Percentiles rank a stretch among this genome's conserved stretches.
These are phyloP conservation scores for Tetrahymena thermophila DNA, from an alignment of 73 alveolate genomes.

Conservation along the genomic window DNA sequence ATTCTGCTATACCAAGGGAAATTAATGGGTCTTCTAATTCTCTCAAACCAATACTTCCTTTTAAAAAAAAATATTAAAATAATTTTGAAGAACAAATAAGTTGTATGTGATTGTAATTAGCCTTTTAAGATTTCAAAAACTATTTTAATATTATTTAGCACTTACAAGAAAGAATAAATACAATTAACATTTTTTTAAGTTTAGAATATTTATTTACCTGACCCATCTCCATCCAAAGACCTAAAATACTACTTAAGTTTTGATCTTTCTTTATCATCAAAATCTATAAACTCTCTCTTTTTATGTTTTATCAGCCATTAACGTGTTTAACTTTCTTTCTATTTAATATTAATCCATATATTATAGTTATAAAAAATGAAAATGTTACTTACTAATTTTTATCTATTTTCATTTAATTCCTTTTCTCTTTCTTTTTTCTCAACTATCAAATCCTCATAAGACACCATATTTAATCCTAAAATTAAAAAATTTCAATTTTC, in stretches of 20 bases:
- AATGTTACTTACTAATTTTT: not conserved
- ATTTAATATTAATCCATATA: not conserved
- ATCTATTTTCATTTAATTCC: not conserved
- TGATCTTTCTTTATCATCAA: slow-evolving; percentile 72
- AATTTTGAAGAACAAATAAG: not conserved
- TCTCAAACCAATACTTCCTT: slow-evolving; percentile 78
- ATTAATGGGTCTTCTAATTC: slow-evolving; percentile 89
- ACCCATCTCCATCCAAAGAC: slow-evolving; percentile 77
- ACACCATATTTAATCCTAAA: not conserved
- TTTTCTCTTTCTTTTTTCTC: not conserved
- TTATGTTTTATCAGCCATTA: slow-evolving; percentile 67
- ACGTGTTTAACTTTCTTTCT: slow-evolving; percentile 47
- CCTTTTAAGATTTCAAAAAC: not conserved
- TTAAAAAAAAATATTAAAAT: not conserved
- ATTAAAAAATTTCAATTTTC: not conserved
- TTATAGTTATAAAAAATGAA: not conserved
- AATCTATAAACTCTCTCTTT: slow-evolving; percentile 65
- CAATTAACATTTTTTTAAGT: not conserved
- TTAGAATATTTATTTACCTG: slow-evolving; percentile 7
- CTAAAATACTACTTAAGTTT: slow-evolving; percentile 65
- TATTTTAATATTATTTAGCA: too few relatives aligned
- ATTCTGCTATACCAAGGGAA: slow-evolving; percentile 90
- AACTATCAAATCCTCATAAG: not conserved
- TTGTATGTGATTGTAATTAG: not conserved
- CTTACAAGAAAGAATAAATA: too few relatives aligned